Evolutionary conservation across 306 rosid species (phyloP), one percentile per base, ranked within the genome.

Genomic region (Quercus berberidifolia): DNA sequence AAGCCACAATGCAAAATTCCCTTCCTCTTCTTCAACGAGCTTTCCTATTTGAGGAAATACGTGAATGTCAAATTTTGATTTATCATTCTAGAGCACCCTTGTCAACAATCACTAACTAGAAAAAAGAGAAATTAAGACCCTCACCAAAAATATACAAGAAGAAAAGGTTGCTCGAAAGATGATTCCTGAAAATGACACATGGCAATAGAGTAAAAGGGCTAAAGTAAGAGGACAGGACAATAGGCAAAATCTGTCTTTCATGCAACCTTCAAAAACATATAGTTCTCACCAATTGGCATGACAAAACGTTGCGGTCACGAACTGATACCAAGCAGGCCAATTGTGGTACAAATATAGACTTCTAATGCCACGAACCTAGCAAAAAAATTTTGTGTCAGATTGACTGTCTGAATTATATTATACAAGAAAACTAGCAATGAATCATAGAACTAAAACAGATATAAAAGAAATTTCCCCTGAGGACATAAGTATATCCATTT

Each of bases 21-120:
- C 99, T 85, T 92, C 99, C 93, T 95, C 99, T 86, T 95, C 99
- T 79, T 95, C 99, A 89, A 93, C 98, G 58, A 95, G 96, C 85
- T 93, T 95, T 65, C 98, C 98, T 91, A 87, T 86, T 20, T 68
- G 9, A 20, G 15, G 20, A 51, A 82, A n/a, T 57, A 78, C 49
- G 15, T 21, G 57, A 26, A 65, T 68, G 63, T 62, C 55, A 55
- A 81, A 71, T 56, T 43, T 69, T 68, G 74, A 75, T 23, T 43
- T 68, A 68, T 20, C 55, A 57, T 71, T 71, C 55, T 43, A 79
- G 30, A 64, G 73, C 14, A 28, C 25, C n/a, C 51, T 26, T 52
- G 46, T 21, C 14, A 20, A 70, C 43, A 74, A 70, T 82, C 64
- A 59, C 21, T 55, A 19, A 35, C 55, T 46, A 69, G 55, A 79